Evolutionary conservation across 768 basidiomycete species (phyloP), one percentile per base, ranked within the genome.

Genomic region (Russula emetica): DNA sequence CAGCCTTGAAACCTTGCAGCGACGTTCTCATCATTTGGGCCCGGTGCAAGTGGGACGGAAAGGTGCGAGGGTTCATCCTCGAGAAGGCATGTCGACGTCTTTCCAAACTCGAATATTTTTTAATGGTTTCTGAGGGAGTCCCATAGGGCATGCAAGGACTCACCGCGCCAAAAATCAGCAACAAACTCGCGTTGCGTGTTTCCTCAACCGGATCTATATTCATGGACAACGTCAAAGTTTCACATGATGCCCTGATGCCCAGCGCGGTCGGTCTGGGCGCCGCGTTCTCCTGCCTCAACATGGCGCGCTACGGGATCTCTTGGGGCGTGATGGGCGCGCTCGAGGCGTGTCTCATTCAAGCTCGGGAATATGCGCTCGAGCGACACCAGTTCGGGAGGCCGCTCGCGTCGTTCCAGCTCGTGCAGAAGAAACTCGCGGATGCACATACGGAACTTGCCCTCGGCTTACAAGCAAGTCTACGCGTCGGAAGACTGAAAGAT

Each of bases 321-420:
- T 98, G 94, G 92, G 95, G 95, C 58, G 89, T 90, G 1, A 95
- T 98, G 84, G 96, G 96, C 32, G 89, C 95, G 2, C 82, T 98
- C 30, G 95, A 98, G 73, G 92, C 97, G 69, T 97, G 93, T 71
- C 80, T 98, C 47, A 72, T 80, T 38, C 83, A 83, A 45, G 84
- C 94, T 0, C 84, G 90, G 24, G 80, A 80, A 13, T 98, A 98
- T 72, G 90, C 93, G 11, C 82, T 97, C 38, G 92, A 97, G 72
- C 83, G 95, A 18, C 83, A 87, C 53, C 96, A 98, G 75, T 98
- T 98, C 78, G 80, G 84, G 26, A 85, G 88, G 42, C 94, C 94
- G 0, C 79, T 98, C 3, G 95, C 92, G 2, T 89, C 90, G 6
- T 98, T 96, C 85, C 96, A 98, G 75, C 86, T 98, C n/a, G 82